Conservation (phyloP, 495 filamentous ascomycete species). For the Aspergillus steynii region DNA sequence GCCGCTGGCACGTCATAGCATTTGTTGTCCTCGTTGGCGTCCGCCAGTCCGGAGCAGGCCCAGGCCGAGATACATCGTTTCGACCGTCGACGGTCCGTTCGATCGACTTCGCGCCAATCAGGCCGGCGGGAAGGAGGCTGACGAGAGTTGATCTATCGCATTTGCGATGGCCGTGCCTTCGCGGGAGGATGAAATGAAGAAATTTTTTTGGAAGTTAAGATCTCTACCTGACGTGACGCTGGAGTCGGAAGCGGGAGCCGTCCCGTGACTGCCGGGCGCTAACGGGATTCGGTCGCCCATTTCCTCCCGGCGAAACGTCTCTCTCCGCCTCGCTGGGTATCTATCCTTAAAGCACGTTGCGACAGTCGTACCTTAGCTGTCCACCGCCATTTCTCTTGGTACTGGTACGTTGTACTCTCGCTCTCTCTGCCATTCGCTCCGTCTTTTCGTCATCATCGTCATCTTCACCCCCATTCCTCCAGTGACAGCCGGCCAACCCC, state of each 20-base stretch:
- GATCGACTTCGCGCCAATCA: neutral
- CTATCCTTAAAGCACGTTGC: constrained; percentile 11
- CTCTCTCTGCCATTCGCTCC: constrained; percentile 19
- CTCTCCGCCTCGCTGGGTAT: constrained; percentile 19
- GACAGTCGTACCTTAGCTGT: constrained; percentile 5
- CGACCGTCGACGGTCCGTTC: neutral
- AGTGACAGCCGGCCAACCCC: constrained; percentile 12
- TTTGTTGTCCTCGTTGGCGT: constrained; percentile 14
- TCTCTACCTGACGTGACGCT: neutral
- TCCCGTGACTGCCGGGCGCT: neutral
- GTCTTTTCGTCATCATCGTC: neutral
- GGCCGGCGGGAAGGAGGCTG: neutral
- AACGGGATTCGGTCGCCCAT: neutral
- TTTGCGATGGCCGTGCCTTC: neutral
- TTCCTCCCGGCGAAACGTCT: neutral
- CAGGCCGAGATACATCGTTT: constrained; percentile 3
- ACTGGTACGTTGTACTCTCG: constrained; percentile 20
- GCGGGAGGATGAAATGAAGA: neutral
- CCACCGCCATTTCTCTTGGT: constrained; percentile 26
- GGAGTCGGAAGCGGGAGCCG: too few relatives aligned
- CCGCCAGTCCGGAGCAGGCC: neutral
- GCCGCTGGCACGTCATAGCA: constrained; percentile 26
- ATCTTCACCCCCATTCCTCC: constrained; percentile 2
- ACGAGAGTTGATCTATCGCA: constrained; percentile 16
- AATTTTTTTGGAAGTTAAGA: too few relatives aligned